phyloP scores from a whole-genome alignment of 352 stramenopile genomes.

The Phytopythium montanum region DNA sequence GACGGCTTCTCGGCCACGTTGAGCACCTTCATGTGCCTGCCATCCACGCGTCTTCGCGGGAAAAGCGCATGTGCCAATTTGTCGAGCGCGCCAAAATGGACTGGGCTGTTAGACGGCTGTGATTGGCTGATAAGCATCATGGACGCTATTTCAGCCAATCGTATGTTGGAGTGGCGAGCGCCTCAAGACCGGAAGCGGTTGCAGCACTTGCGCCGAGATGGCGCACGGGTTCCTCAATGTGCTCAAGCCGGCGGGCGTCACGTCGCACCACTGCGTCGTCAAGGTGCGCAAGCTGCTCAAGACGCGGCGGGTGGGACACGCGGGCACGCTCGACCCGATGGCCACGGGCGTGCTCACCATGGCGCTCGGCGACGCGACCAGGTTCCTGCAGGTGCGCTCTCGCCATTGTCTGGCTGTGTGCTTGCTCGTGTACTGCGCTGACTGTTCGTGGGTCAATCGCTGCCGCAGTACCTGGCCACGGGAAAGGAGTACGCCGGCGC shows the following conservation, averaged over 20 bases:
- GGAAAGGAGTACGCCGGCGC: conserved; percentile 76
- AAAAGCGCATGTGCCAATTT: conserved; percentile 8
- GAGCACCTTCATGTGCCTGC: conserved; percentile 74
- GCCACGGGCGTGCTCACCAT: conserved; percentile 82
- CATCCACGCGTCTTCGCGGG: conserved; percentile 9
- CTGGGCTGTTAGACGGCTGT: no score
- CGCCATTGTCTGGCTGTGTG: background rate
- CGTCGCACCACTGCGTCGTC: conserved; percentile 75
- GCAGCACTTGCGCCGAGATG: background rate
- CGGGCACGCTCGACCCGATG: conserved; percentile 87
- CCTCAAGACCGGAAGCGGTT: background rate
- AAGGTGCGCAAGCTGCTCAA: conserved; percentile 66
- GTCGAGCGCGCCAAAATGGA: conserved; percentile 1
- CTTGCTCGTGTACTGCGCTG: background rate
- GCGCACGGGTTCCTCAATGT: conserved; percentile 73
- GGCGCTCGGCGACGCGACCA: conserved; percentile 75
- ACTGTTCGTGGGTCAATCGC: background rate
- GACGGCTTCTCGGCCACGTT: conserved; percentile 99
- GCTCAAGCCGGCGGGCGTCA: conserved; percentile 70
- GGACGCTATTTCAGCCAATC: conserved; percentile 11
- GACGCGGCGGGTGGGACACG: conserved; percentile 73
- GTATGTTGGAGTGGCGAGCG: background rate
- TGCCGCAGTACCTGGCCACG: conserved; percentile 47
- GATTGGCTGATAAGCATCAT: conserved; percentile 17
- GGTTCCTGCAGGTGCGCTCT: conserved; percentile 63